Evolutionary conservation across 2,329 filamentous ascomycete genomes (phyloP).

Genomic region (Ceratocystiopsis minuta): DNA sequence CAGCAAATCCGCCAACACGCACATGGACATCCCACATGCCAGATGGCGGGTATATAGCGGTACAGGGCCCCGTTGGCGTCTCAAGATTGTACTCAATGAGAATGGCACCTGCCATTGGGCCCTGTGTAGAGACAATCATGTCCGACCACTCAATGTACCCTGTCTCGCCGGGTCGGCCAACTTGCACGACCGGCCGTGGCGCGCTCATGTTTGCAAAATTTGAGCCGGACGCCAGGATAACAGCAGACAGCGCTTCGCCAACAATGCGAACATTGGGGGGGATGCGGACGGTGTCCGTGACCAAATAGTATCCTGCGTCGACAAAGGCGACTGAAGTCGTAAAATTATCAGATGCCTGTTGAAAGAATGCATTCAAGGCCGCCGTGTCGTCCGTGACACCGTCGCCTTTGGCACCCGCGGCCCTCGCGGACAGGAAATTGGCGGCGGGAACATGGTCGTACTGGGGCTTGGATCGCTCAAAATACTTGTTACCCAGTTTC

Average conservation of each 20-base stretch:
- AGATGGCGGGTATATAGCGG: slow-evolving; percentile 16
- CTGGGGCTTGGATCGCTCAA: slow-evolving; percentile 59
- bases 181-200: slow-evolving; percentile 46
- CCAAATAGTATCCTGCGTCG: slow-evolving; percentile 43
- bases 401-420: slow-evolving; percentile 51
- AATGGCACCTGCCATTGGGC: slow-evolving; percentile 47
- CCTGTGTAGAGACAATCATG: slow-evolving; percentile 51
- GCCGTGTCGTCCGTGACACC: slow-evolving; percentile 57
- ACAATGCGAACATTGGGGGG: slow-evolving; percentile 35
- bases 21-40: slow-evolving; percentile 63
- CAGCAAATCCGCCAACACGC: slow-evolving; percentile 53
- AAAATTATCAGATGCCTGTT: slow-evolving; percentile 16
- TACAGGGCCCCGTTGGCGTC: slow-evolving; percentile 15
- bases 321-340: slow-evolving; percentile 36
- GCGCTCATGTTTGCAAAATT: slow-evolving; percentile 37
- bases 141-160: slow-evolving; percentile 56
- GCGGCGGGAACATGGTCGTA: slow-evolving; percentile 42
- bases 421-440: slow-evolving; percentile 51
- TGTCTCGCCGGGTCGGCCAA: slow-evolving; percentile 39
- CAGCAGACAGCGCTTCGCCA: slow-evolving; percentile 37
- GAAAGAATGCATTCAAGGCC: slow-evolving; percentile 38
- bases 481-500: slow-evolving; percentile 36
- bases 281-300: slow-evolving; percentile 34
- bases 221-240: slow-evolving; percentile 36
- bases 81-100: slow-evolving; percentile 58